These are phyloP conservation scores for Rubia peregrina DNA, from an alignment of 305 asterid genomes.

Conservation along the genomic window DNA sequence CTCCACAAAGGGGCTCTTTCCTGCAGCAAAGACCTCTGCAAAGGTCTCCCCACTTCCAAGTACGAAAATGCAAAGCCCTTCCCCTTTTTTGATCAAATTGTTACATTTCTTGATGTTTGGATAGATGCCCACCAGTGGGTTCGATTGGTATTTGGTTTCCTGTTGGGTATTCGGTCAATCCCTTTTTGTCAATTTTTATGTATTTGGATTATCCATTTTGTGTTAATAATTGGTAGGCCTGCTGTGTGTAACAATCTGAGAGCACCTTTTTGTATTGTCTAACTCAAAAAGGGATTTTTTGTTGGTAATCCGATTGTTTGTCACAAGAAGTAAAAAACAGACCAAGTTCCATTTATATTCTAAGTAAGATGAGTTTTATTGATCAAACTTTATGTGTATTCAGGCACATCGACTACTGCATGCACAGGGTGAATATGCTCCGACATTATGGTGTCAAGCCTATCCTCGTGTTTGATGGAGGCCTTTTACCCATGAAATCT, in stretches of 20 bases:
- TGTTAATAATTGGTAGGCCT: background rate
- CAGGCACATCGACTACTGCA: slow-evolving; percentile 92
- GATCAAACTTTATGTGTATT: slow-evolving; percentile 7
- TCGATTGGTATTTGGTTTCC: background rate
- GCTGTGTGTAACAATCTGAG: background rate
- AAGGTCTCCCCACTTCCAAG: slow-evolving; percentile 83
- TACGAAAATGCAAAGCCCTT: slow-evolving; percentile 20
- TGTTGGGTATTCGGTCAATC: background rate
- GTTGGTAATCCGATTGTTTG: background rate
- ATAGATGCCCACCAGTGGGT: slow-evolving; percentile 2
- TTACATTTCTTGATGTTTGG: slow-evolving; percentile 3
- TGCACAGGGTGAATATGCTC: slow-evolving; percentile 89
- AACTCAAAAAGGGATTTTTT: background rate
- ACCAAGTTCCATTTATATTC: background rate
- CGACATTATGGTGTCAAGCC: slow-evolving; percentile 82
- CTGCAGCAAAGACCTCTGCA: slow-evolving; percentile 91
- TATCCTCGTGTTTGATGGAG: slow-evolving; percentile 91
- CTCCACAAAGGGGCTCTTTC: slow-evolving; percentile 95
- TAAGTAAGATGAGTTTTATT: slow-evolving; percentile 7
- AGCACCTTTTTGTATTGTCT: background rate
- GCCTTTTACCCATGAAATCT: slow-evolving; percentile 80
- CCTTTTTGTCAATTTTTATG: background rate
- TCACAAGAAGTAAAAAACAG: background rate
- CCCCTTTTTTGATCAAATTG: background rate
- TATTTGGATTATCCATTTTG: background rate